Base-by-base conservation (phyloP, 805 yeast genomes). In the Kodamaea nitidulidarum region DNA sequence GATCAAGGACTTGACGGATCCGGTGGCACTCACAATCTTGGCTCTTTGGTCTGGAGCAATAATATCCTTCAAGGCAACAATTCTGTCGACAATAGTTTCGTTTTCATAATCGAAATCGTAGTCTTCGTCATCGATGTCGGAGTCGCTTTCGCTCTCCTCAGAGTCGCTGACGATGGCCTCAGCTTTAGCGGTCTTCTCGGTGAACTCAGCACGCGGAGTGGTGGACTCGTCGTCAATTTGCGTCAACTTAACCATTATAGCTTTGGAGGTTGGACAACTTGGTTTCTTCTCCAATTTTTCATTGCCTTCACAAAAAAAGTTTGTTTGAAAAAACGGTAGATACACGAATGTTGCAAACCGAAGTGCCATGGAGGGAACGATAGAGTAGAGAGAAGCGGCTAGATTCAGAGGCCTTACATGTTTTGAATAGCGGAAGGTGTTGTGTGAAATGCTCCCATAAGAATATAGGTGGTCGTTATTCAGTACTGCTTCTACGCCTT, bases 51-150 rank as follows among this genome's bases (percentile, higher is more conserved):
- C 75, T 51, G 97, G 97, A 34, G 97, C 87, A 37, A 93, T 71
- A 39, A 91, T 85, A 60, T 93, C 97, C 65, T 82, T 88, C 55
- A 93, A 76, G 36, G 99, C 98, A 46, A 78, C 78, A 47, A 93
- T 63, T 76, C 99, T 84, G 54, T 93, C 98, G 44, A 72, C 65
- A 12, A 93, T 49, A 22, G 96, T 81, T 72, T 93, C 99, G 57
- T 81, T 78, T 56, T 80, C 85, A 42, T 71, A 53, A 59, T 85
- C 87, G 49, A 78, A 86, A 12, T 40, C 43, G 31, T 33, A 29
- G 38, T 39, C 42, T 51, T 85, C 95, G 46, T 80, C 87, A 42
- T 81, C 82, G 39, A 61, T 58, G 38, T 70, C 85, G 20, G 74
- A 67, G 29, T 78, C 86, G 17, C 71, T 65, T 18, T 56, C 61